Evolutionary conservation across 139 green algal species (phyloP), one percentile per base, ranked within the genome.

Genomic region (Zygnema circumcarinatum): DNA sequence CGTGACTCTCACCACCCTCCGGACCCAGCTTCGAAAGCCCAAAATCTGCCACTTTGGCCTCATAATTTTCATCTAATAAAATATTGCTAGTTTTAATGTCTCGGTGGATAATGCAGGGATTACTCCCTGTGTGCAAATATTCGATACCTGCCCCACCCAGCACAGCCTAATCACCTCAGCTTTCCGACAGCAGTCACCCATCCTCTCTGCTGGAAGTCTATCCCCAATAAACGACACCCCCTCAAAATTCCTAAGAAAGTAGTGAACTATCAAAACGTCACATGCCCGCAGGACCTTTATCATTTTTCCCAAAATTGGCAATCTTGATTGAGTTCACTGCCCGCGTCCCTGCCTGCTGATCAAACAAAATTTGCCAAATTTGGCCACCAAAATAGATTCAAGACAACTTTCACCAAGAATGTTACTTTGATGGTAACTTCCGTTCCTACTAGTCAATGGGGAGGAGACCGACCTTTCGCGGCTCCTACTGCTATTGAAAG

Each of bases 31-130:
- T 86, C 32, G 86, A 90, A 21, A 90, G 83, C 21, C 86, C 86
- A 89, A 90, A 90, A 52, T 90, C 86, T 20, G 86, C 86, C 29
- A 90, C 68, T 82, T 90, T 90, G 22, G 86, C 83, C n/a, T 42
- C 40, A n/a, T 78, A 33, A 35, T 41, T 67, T n/a, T n/a, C 42
- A 38, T 90, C 83, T 42, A 90, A 33, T 16, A 90, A 52, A 33
- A 92, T 81, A 79, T 92, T 92, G 56, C 74, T 88, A 0, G 88
- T 78, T 85, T 92, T 92, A 36, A 92, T 83, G 67, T 92, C 88
- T 3, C 88, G 81, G 2, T 91, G 87, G 1, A 91, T 83, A 32
- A 91, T 84, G 40, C 73, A 36, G 0, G 83, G 83, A 39, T 88
- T 76, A 7, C 52, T 76, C 2, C 67, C 74, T 33, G 67, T 83